phyloP scores from a whole-genome alignment of 352 stramenopile genomes.

The Phytophthora pinifolia region DNA sequence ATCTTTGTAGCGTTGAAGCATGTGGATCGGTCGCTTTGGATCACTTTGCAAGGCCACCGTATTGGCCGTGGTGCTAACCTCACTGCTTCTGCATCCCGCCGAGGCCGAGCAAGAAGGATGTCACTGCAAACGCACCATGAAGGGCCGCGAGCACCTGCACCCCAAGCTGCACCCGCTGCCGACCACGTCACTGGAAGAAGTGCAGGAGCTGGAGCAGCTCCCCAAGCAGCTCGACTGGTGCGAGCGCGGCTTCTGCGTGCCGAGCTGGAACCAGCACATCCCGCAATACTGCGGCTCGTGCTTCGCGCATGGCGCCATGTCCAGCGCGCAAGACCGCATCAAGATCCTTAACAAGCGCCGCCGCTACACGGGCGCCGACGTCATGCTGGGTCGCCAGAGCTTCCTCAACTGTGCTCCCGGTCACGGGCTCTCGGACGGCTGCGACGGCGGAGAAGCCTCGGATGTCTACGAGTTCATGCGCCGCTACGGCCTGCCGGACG shows the following conservation, averaged over 20 bases:
- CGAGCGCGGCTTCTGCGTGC: conserved; percentile 71
- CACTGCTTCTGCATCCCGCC: conserved; percentile 11
- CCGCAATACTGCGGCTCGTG: conserved; percentile 88
- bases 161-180: conserved; percentile 44
- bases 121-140: conserved; percentile 71
- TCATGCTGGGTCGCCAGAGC: conserved; percentile 79
- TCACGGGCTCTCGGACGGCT: conserved; percentile 64
- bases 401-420: conserved; percentile 83
- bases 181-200: conserved; percentile 40
- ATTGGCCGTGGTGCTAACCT: conserved; percentile 16
- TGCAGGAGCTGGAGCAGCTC: conserved; percentile 38
- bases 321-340: conserved; percentile 76
- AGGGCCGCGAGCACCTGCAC: conserved; percentile 70
- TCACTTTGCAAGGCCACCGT: conserved; percentile 16
- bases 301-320: conserved; percentile 77
- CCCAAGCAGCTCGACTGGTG: conserved; percentile 91
- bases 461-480: conserved; percentile 86
- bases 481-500: conserved; percentile 70
- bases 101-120: conserved; percentile 28
- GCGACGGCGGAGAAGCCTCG: conserved; percentile 64
- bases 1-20: conserved; percentile 10
- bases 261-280: conserved; percentile 87
- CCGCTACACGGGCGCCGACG: conserved; percentile 60
- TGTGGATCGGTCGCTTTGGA: conserved; percentile 14
- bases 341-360: conserved; percentile 77